phyloP scores from a whole-genome alignment of 2,329 filamentous ascomycete genomes.

The Epichloe brachyelytri region DNA sequence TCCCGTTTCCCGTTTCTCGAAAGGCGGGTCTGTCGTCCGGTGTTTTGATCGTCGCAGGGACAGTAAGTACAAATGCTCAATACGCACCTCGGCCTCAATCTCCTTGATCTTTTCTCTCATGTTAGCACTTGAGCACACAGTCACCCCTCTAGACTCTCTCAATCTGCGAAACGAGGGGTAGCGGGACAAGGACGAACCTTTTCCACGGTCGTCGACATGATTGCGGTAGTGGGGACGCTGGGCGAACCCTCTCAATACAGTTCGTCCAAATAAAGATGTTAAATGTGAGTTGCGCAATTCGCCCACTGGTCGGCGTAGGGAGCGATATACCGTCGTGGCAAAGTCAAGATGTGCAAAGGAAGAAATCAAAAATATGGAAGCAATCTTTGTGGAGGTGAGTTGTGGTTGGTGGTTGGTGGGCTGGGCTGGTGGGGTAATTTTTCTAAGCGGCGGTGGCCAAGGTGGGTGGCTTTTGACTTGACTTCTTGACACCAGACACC shows the following conservation, averaged over 20 bases:
- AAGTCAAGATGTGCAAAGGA: too few species aligned
- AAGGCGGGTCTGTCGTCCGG: too few species aligned
- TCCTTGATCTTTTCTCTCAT: constrained; percentile 67
- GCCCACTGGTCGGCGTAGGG: background rate
- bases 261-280: background rate
- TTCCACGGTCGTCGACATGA: constrained; percentile 93
- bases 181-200: constrained; percentile 50
- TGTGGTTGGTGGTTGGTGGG: constrained; percentile 2
- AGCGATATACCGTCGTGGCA: background rate
- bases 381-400: constrained; percentile 1
- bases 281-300: background rate
- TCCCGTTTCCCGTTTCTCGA: too few species aligned
- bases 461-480: background rate
- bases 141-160: background rate
- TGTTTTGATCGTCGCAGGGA: too few species aligned
- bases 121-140: constrained; percentile 18
- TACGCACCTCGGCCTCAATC: constrained; percentile 80
- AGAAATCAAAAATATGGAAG: background rate
- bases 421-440: constrained; percentile 26
- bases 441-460: constrained; percentile 10
- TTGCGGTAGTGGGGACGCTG: constrained; percentile 23
- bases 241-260: background rate
- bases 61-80: background rate
- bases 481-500: background rate
- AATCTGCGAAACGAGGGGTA: background rate